phyloP scores from a whole-genome alignment of 2,329 filamentous ascomycete species.

The Aspergillus sp. region DNA sequence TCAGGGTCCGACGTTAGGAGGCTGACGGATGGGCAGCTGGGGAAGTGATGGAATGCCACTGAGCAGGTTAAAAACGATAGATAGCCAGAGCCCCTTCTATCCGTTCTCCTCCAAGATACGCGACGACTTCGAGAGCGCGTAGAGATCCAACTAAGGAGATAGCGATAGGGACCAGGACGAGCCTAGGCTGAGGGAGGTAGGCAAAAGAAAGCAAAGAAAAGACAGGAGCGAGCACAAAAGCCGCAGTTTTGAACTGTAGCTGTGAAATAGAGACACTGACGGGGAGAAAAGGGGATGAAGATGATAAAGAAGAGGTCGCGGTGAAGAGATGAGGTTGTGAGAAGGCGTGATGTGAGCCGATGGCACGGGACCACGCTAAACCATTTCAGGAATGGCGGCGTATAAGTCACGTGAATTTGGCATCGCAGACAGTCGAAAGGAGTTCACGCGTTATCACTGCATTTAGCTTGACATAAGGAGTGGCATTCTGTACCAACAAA shows the following conservation, averaged over 20 bases:
- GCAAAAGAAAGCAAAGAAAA: constrained; percentile 2
- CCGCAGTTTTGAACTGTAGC: constrained; percentile 6
- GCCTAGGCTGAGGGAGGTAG: neutral
- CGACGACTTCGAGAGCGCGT: constrained; percentile 8
- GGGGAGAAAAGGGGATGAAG: constrained; percentile 8
- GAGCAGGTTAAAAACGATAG: constrained; percentile 17
- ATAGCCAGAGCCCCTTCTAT: constrained; percentile 14
- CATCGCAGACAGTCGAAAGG: constrained; percentile 5
- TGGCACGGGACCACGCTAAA: constrained; percentile 23
- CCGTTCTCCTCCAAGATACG: constrained; percentile 16
- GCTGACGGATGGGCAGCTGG: constrained; percentile 18
- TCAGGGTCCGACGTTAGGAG: constrained; percentile 21
- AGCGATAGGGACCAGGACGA: constrained; percentile 5
- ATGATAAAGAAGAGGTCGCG: constrained; percentile 13
- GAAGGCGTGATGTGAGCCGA: constrained; percentile 15
- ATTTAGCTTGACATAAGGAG: neutral
- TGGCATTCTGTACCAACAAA: too few species aligned
- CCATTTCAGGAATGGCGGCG: constrained; percentile 9
- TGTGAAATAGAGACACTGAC: neutral
- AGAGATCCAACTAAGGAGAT: constrained; percentile 12
- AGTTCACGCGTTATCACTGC: neutral
- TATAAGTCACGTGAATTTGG: constrained; percentile 12
- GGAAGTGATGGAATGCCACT: constrained; percentile 16
- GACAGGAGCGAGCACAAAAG: constrained; percentile 1
- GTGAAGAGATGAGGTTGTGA: constrained; percentile 23